Evolutionary conservation across 257 asterid genomes (phyloP).

Genomic region (Fraxinus americana): DNA sequence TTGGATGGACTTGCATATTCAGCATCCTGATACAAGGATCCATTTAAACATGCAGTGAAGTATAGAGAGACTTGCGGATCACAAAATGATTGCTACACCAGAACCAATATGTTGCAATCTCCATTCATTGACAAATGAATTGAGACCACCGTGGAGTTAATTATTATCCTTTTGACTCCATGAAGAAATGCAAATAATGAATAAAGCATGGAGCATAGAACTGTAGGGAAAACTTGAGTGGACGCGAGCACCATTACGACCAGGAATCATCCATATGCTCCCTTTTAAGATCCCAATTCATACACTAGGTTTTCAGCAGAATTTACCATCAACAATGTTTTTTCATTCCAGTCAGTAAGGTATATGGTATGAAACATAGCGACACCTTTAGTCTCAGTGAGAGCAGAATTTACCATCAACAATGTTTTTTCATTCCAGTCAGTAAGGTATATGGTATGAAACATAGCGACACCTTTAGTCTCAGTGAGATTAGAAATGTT

Average conservation of each 20-base stretch:
- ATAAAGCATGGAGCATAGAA: constrained; percentile 1
- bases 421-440: neutral
- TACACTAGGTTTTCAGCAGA: constrained; percentile 3
- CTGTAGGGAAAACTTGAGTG: constrained; percentile 4
- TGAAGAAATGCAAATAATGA: neutral
- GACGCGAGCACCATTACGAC: neutral
- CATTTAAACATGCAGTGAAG: neutral
- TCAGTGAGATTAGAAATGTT: neutral
- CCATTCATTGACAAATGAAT: neutral
- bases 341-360: neutral
- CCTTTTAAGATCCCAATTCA: constrained; percentile 5
- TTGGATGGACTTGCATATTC: constrained; percentile 2
- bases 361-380: neutral
- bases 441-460: neutral
- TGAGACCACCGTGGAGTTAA: neutral
- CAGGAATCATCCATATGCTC: neutral
- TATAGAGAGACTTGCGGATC: constrained; percentile 10
- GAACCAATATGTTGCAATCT: constrained; percentile 9
- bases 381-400: neutral
- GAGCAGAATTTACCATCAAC: neutral
- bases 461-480: neutral
- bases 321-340: neutral
- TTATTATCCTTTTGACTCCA: constrained; percentile 5
- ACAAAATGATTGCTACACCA: constrained; percentile 12
- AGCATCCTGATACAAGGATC: neutral